Evolutionary conservation across 2,329 filamentous ascomycete species (phyloP).

Genomic region (Fusarium solani-melongenae): DNA sequence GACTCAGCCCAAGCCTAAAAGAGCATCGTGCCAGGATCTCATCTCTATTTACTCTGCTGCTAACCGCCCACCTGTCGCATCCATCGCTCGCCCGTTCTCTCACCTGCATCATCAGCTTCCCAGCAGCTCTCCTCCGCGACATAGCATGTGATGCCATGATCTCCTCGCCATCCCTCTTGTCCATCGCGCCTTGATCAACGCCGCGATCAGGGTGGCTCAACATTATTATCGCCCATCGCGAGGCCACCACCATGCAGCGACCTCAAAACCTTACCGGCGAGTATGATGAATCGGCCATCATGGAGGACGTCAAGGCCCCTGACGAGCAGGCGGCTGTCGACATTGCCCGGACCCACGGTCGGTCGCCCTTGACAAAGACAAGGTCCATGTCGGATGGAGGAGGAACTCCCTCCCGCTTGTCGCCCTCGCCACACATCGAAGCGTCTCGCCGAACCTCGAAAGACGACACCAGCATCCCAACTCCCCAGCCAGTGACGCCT

Average conservation of each 20-base stretch:
- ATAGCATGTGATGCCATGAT: constrained; percentile 33
- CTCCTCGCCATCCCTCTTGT: background rate
- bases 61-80: constrained; percentile 33
- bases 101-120: constrained; percentile 22
- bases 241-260: constrained; percentile 34
- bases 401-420: constrained; percentile 65
- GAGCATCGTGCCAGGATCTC: constrained; percentile 13
- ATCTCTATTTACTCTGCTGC: constrained; percentile 32
- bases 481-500: constrained; percentile 74
- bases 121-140: background rate
- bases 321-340: constrained; percentile 30
- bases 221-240: constrained; percentile 3
- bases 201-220: constrained; percentile 31
- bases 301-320: constrained; percentile 43
- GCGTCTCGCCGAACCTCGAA: constrained; percentile 69
- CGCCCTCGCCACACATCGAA: constrained; percentile 68
- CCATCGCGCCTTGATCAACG: constrained; percentile 35
- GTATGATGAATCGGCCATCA: constrained; percentile 49
- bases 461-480: constrained; percentile 71
- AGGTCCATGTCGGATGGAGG: constrained; percentile 75
- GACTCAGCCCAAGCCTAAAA: constrained; percentile 34
- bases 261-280: constrained; percentile 28
- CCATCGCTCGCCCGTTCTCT: constrained; percentile 32
- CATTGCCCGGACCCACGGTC: constrained; percentile 27
- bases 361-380: constrained; percentile 62